Evolutionary conservation across 768 basidiomycete species (phyloP).

Genomic region (Pholiota molesta): DNA sequence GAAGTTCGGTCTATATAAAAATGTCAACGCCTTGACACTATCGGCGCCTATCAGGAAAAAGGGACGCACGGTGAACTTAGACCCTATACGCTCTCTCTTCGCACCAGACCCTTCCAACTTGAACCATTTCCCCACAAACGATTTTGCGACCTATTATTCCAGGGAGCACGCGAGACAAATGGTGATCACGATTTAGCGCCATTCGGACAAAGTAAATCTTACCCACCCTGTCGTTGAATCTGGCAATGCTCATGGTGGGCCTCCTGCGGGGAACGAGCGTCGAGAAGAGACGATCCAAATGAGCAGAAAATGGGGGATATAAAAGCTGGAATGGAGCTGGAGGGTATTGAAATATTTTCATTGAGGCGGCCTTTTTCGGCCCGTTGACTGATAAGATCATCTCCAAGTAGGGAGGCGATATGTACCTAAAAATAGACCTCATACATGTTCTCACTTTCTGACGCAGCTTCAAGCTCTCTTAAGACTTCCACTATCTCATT

Average conservation of each 20-base stretch:
- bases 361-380: neutral
- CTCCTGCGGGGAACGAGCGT: neutral
- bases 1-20: slow-evolving; percentile 64
- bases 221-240: slow-evolving; percentile 9
- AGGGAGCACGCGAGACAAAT: neutral
- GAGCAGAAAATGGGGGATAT: too few relatives aligned
- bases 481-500: neutral
- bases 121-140: slow-evolving; percentile 67
- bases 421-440: neutral
- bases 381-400: neutral
- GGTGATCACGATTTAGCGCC: neutral
- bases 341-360: neutral
- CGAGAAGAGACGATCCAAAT: neutral
- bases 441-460: neutral
- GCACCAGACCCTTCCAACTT: slow-evolving; percentile 73
- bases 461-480: neutral
- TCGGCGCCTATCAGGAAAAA: neutral
- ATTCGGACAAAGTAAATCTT: neutral
- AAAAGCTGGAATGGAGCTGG: too few relatives aligned
- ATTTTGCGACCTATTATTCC: slow-evolving; percentile 42
- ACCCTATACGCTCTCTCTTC: slow-evolving; percentile 61
- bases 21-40: neutral
- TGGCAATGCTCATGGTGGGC: slow-evolving; percentile 3
- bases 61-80: slow-evolving; percentile 55
- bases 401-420: neutral